These are phyloP conservation scores for Aureobasidium melanogenum DNA, from an alignment of 2,329 filamentous ascomycete species.

Conservation along the genomic window DNA sequence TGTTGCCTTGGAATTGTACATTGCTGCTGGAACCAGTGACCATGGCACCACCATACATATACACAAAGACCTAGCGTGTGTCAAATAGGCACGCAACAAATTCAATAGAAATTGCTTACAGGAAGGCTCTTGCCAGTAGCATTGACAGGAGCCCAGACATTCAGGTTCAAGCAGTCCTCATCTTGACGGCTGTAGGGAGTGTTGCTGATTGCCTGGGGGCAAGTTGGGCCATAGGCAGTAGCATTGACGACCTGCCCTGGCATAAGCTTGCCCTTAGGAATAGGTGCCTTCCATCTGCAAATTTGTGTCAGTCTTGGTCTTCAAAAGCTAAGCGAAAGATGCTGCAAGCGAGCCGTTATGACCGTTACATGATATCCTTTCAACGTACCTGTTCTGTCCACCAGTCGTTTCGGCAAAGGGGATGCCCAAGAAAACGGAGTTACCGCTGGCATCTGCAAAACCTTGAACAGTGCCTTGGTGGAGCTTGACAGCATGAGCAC, in stretches of 20 bases:
- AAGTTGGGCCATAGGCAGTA: constrained; percentile 6
- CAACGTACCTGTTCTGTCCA: constrained; percentile 28
- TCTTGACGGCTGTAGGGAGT: constrained; percentile 16
- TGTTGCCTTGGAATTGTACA: constrained; percentile 19
- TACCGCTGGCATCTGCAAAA: constrained; percentile 11
- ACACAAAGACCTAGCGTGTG: constrained; percentile 1
- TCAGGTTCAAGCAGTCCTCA: constrained; percentile 11
- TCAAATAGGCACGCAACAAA: background rate
- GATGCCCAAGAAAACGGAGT: constrained; percentile 31
- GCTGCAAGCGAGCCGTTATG: background rate
- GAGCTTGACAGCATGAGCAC: background rate
- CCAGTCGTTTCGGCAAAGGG: constrained; percentile 34
- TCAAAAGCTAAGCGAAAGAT: background rate
- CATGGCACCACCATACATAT: constrained; percentile 12
- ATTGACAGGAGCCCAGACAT: constrained; percentile 4
- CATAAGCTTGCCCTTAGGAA: background rate
- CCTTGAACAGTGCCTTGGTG: constrained; percentile 11
- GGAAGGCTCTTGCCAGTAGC: background rate
- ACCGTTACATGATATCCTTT: background rate
- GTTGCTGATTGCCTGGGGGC: constrained; percentile 18
- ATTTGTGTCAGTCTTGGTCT: background rate
- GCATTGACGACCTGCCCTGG: background rate
- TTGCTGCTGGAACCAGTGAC: constrained; percentile 15
- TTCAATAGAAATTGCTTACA: background rate
- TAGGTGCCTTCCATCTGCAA: constrained; percentile 23